phyloP scores from a whole-genome alignment of 805 yeast genomes.

The Tetrapisispora iriomotensis region DNA sequence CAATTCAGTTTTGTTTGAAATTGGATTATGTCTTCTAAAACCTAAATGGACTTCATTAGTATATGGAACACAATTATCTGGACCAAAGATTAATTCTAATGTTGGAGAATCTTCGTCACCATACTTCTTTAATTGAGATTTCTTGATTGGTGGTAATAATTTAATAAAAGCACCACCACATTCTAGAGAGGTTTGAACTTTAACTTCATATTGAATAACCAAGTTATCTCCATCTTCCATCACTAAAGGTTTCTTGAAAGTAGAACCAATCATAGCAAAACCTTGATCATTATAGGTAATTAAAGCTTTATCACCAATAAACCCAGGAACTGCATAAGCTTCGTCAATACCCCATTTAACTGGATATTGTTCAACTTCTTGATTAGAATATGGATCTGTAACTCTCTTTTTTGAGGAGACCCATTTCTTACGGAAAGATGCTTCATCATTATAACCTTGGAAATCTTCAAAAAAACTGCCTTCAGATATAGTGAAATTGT shows the following conservation, averaged over 20 bases:
- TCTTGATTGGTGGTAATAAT: constrained; percentile 38
- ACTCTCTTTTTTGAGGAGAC: constrained; percentile 22
- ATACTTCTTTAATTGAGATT: constrained; percentile 29
- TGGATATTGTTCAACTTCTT: constrained; percentile 30
- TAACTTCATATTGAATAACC: constrained; percentile 84
- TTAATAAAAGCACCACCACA: constrained; percentile 92
- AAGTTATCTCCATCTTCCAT: constrained; percentile 49
- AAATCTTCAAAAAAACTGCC: constrained; percentile 63
- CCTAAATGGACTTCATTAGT: constrained; percentile 75
- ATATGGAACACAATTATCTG: constrained; percentile 72
- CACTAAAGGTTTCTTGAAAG: constrained; percentile 47
- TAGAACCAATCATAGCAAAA: constrained; percentile 69
- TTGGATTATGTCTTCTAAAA: constrained; percentile 46
- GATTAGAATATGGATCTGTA: constrained; percentile 12
- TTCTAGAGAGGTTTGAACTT: constrained; percentile 62
- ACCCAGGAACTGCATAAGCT: constrained; percentile 9
- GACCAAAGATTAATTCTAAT: constrained; percentile 70
- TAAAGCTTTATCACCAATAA: constrained; percentile 56
- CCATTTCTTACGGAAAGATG: constrained; percentile 40
- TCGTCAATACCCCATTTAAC: constrained; percentile 41
- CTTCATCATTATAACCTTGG: constrained; percentile 29
- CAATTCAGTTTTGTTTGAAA: constrained; percentile 50
- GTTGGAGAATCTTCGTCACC: constrained; percentile 44
- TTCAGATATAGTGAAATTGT: neutral
- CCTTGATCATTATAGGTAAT: constrained; percentile 69